These are phyloP conservation scores for Sporothrix phasma DNA, from an alignment of 2,329 filamentous ascomycete species.

Conservation along the genomic window DNA sequence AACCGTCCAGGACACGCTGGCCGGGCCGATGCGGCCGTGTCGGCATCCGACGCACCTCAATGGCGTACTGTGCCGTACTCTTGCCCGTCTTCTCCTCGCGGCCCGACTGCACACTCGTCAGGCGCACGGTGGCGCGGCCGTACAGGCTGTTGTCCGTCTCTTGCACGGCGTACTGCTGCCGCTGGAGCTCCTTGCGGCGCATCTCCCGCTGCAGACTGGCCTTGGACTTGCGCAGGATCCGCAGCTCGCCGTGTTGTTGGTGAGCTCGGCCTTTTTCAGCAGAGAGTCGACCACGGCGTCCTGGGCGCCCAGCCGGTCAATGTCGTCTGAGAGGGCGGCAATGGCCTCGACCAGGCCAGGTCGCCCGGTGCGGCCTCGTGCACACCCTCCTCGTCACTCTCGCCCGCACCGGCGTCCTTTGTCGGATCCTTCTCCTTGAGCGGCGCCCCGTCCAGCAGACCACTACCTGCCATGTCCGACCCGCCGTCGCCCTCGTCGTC, in stretches of 20 bases:
- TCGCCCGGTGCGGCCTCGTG: slow-evolving; percentile 93
- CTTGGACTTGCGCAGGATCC: slow-evolving; percentile 88
- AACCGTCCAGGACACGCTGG: slow-evolving; percentile 65
- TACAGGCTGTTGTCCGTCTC: slow-evolving; percentile 97
- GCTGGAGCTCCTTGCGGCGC: slow-evolving; percentile 84
- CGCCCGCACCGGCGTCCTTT: slow-evolving; percentile 34
- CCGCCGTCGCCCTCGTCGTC: slow-evolving; percentile 80
- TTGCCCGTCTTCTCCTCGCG: slow-evolving; percentile 65
- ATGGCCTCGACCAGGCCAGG: slow-evolving; percentile 86
- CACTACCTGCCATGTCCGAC: slow-evolving; percentile 29
- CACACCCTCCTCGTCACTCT: slow-evolving; percentile 67
- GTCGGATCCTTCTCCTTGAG: background rate
- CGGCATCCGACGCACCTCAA: slow-evolving; percentile 65
- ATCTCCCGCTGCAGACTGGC: slow-evolving; percentile 89
- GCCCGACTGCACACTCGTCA: slow-evolving; percentile 87
- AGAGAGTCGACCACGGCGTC: slow-evolving; percentile 86
- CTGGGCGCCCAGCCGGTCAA: slow-evolving; percentile 78
- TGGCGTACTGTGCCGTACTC: slow-evolving; percentile 89
- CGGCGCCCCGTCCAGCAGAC: background rate
- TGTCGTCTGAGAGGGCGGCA: slow-evolving; percentile 74
- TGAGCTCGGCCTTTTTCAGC: slow-evolving; percentile 87
- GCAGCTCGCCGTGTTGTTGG: slow-evolving; percentile 88
- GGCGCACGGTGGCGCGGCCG: slow-evolving; percentile 77
- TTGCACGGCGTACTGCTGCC: slow-evolving; percentile 93
- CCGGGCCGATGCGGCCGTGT: background rate